Conservation (phyloP, 1,284 basidiomycete species). For the Leccinum fuscescens region DNA sequence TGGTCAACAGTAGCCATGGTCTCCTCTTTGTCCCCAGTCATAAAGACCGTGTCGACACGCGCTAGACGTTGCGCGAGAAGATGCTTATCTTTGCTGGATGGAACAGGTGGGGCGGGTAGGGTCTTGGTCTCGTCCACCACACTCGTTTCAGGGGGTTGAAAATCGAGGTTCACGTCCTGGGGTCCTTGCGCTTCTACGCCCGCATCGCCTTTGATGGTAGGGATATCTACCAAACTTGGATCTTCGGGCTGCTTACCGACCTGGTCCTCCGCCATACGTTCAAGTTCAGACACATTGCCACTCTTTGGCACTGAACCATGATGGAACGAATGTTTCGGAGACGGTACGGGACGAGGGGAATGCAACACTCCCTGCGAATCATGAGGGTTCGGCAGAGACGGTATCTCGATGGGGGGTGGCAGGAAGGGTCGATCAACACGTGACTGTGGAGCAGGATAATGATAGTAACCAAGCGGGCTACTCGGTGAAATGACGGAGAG, state of each 20-base stretch:
- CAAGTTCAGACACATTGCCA: slow-evolving; percentile 59
- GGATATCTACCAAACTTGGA: slow-evolving; percentile 40
- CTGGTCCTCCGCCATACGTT: slow-evolving; percentile 61
- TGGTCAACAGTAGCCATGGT: slow-evolving; percentile 3
- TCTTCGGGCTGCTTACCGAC: slow-evolving; percentile 41
- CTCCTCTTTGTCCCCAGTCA: not conserved
- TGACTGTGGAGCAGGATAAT: slow-evolving; percentile 28
- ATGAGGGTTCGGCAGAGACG: slow-evolving; percentile 29
- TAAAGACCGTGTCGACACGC: slow-evolving; percentile 29
- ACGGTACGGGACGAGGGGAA: slow-evolving; percentile 31
- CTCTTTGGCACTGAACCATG: slow-evolving; percentile 46
- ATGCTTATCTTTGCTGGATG: slow-evolving; percentile 38
- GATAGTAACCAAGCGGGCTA: slow-evolving; percentile 31
- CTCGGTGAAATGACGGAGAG: slow-evolving; percentile 52
- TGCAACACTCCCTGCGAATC: slow-evolving; percentile 28
- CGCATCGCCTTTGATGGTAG: slow-evolving; percentile 21
- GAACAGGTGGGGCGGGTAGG: slow-evolving; percentile 54
- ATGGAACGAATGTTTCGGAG: slow-evolving; percentile 33
- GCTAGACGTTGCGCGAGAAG: slow-evolving; percentile 19
- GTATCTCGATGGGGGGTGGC: slow-evolving; percentile 23
- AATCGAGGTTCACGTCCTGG: slow-evolving; percentile 11
- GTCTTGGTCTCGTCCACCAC: slow-evolving; percentile 48
- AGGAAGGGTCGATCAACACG: slow-evolving; percentile 11
- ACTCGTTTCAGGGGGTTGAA: slow-evolving; percentile 1
- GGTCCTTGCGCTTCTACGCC: slow-evolving; percentile 12